phyloP scores from a whole-genome alignment of 148 eudicot genomes.

The Suaeda aralocaspica region DNA sequence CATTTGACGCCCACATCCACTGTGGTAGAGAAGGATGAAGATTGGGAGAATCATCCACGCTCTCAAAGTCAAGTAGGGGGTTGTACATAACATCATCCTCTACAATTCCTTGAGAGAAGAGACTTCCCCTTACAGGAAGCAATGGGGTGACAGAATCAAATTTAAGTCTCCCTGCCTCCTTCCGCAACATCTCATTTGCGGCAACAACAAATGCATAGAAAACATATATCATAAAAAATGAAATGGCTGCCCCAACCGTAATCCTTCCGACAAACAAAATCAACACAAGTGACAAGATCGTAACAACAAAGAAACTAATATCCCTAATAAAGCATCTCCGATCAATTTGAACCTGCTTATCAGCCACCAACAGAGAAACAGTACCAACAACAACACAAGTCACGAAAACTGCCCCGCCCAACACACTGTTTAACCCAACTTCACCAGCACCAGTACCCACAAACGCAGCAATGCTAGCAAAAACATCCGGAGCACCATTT shows the following conservation, averaged over 20 bases:
- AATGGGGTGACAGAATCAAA: conserved; percentile 70
- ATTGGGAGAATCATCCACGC: conserved; percentile 37
- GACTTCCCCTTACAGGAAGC: conserved; percentile 77
- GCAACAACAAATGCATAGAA: conserved; percentile 73
- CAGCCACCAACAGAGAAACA: conserved; percentile 67
- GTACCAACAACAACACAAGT: conserved; percentile 79
- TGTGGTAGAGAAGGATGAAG: conserved; percentile 76
- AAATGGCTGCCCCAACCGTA: conserved; percentile 49
- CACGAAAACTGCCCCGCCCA: conserved; percentile 94
- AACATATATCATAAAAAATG: conserved; percentile 55
- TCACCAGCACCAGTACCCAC: conserved; percentile 77
- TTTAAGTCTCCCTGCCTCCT: conserved; percentile 60
- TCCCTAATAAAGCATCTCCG: conserved; percentile 78
- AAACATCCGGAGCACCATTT: conserved; percentile 97
- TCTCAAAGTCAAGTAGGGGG: conserved; percentile 71
- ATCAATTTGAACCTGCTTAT: conserved; percentile 69
- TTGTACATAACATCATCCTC: conserved; percentile 55
- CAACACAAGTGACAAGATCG: conserved; percentile 45
- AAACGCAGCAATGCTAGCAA: conserved; percentile 94
- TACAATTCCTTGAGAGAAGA: conserved; percentile 42
- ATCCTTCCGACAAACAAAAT: conserved; percentile 60
- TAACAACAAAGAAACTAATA: conserved; percentile 53
- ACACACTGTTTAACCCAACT: conserved; percentile 82
- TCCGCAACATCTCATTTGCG: conserved; percentile 69
- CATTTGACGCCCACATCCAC: conserved; percentile 99